Evolutionary conservation across 1,139 yeast species (phyloP).

Genomic region (Kodamaea anthophila): DNA sequence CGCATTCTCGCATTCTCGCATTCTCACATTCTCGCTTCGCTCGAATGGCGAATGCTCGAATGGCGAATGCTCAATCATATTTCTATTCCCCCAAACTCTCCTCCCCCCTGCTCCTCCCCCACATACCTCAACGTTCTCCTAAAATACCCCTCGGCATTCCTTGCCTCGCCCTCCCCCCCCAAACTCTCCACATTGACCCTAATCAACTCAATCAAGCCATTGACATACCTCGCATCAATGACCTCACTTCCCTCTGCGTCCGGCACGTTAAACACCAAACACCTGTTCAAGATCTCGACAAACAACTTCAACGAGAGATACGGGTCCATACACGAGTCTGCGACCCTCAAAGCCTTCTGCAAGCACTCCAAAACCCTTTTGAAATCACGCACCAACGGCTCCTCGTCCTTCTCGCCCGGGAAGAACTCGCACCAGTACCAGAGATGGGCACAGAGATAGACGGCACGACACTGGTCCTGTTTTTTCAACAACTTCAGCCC

Average conservation of each 20-base stretch:
- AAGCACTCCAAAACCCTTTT: constrained; percentile 44
- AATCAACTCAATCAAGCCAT: constrained; percentile 81
- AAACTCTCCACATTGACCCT: constrained; percentile 65
- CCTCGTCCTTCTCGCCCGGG: constrained; percentile 13
- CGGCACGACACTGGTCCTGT: constrained; percentile 92
- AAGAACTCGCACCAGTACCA: constrained; percentile 82
- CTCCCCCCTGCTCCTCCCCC: constrained; percentile 57
- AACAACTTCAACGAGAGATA: constrained; percentile 74
- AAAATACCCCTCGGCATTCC: constrained; percentile 37
- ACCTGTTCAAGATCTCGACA: constrained; percentile 82
- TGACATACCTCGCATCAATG: constrained; percentile 68
- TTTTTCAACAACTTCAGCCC: constrained; percentile 86
- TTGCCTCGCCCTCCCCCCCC: constrained; percentile 25
- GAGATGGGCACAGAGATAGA: constrained; percentile 79
- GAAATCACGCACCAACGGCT: constrained; percentile 26
- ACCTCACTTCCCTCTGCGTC: constrained; percentile 74
- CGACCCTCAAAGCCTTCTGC: constrained; percentile 72
- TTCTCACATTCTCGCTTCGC: too few relatives aligned
- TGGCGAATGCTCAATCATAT: too few relatives aligned
- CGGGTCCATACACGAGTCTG: constrained; percentile 89
- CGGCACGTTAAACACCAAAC: constrained; percentile 77
- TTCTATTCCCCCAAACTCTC: constrained; percentile 45
- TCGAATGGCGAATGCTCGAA: too few relatives aligned
- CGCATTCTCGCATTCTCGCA: neutral
- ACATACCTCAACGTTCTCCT: constrained; percentile 65